Evolutionary conservation across 2,329 filamentous ascomycete species (phyloP).

Genomic region (Aspergillaceae sp.): DNA sequence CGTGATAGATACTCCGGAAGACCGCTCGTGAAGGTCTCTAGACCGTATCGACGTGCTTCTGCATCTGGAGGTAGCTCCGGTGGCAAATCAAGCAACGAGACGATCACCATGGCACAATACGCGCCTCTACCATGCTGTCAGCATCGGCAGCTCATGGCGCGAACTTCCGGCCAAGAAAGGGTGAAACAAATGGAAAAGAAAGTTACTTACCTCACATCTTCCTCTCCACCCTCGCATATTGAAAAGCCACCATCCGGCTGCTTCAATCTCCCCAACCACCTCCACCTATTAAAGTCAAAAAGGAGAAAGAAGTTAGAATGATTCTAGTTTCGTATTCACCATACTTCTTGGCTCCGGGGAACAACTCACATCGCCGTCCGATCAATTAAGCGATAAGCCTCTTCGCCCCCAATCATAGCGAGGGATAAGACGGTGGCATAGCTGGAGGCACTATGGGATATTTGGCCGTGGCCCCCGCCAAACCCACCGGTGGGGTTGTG

Average conservation of each 20-base stretch:
- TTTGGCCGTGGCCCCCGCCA: slow-evolving; percentile 85
- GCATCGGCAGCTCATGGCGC: slow-evolving; percentile 8
- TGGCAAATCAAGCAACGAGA: slow-evolving; percentile 76
- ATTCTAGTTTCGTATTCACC: too few relatives aligned
- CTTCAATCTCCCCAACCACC: slow-evolving; percentile 80
- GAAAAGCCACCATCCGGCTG: slow-evolving; percentile 82
- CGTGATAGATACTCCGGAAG: slow-evolving; percentile 70
- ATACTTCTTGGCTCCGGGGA: background rate
- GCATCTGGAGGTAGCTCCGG: slow-evolving; percentile 66
- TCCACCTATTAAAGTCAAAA: slow-evolving; percentile 51
- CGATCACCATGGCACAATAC: slow-evolving; percentile 80
- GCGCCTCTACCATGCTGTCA: slow-evolving; percentile 55
- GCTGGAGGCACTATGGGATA: slow-evolving; percentile 77
- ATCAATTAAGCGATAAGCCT: slow-evolving; percentile 67
- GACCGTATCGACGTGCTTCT: slow-evolving; percentile 55
- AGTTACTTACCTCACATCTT: slow-evolving; percentile 68
- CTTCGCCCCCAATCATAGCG: slow-evolving; percentile 65
- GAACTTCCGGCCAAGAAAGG: background rate
- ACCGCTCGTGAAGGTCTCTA: slow-evolving; percentile 59
- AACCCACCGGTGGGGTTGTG: slow-evolving; percentile 82
- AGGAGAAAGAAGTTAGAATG: slow-evolving; percentile 1
- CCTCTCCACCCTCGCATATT: slow-evolving; percentile 77
- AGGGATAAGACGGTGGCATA: slow-evolving; percentile 78
- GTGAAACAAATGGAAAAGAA: slow-evolving; percentile 4
- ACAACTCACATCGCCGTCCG: slow-evolving; percentile 58